Conservation (phyloP, 2,329 filamentous ascomycete species). For the Aspergillus aculeatus region DNA sequence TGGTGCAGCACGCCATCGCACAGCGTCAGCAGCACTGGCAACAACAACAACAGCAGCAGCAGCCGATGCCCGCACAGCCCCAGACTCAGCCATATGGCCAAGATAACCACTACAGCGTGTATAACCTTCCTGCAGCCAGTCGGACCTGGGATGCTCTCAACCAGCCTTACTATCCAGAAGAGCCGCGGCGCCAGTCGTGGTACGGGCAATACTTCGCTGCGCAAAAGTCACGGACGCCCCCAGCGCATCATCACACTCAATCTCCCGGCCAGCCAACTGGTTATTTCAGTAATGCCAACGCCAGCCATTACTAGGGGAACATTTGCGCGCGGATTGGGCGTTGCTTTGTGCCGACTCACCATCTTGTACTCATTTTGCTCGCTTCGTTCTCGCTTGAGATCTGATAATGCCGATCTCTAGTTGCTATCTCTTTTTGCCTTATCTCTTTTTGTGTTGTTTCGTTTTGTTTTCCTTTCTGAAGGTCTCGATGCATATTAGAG, state of each 20-base stretch:
- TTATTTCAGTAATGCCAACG: conserved; percentile 25
- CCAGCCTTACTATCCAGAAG: conserved; percentile 30
- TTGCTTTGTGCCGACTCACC: background rate
- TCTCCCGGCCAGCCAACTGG: conserved; percentile 27
- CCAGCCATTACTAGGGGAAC: conserved; percentile 21
- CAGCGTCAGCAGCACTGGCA: conserved; percentile 61
- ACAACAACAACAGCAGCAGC: conserved; percentile 41
- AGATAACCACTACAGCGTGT: conserved; percentile 24
- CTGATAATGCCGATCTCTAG: background rate
- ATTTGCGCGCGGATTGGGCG: background rate
- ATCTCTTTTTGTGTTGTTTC: background rate
- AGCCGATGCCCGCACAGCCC: conserved; percentile 34
- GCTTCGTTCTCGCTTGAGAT: background rate
- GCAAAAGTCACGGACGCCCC: conserved; percentile 23
- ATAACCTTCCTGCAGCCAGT: conserved; percentile 37
- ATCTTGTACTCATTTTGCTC: background rate
- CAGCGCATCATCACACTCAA: conserved; percentile 30
- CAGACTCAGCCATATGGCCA: conserved; percentile 15
- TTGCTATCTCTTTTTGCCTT: conserved; percentile 2
- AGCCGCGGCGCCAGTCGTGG: conserved; percentile 36
- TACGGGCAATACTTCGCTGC: conserved; percentile 29
- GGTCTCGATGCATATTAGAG: conserved; percentile 12
- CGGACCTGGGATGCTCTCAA: conserved; percentile 40
- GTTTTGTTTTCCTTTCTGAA: background rate
- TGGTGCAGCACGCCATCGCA: conserved; percentile 70